phyloP scores from a whole-genome alignment of 208 protist genomes.

The Leishmania mexicana region DNA sequence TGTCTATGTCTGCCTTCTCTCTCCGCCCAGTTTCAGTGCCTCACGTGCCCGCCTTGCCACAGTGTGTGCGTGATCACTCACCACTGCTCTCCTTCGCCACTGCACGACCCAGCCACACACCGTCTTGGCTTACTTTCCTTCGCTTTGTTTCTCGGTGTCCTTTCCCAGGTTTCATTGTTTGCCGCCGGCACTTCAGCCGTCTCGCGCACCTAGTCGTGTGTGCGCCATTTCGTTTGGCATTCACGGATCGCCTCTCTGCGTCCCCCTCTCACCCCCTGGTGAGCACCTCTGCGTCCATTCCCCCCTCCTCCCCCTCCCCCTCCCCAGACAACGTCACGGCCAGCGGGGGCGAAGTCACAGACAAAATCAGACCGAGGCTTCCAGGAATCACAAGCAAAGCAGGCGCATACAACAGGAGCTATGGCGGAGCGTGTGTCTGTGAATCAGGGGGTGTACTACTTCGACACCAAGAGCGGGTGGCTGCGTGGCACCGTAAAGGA shows the following conservation, averaged over 20 bases:
- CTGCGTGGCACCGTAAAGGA: constrained; percentile 53
- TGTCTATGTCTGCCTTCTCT: neutral
- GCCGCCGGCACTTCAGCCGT: neutral
- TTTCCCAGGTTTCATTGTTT: neutral
- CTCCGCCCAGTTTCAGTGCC: neutral
- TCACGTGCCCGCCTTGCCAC: neutral
- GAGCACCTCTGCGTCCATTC: neutral
- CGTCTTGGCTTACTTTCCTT: neutral
- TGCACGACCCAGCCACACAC: neutral
- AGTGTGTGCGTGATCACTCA: neutral
- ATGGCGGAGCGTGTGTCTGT: constrained; percentile 74
- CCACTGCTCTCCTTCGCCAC: neutral
- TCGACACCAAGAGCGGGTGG: constrained; percentile 77
- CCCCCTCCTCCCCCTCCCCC: neutral
- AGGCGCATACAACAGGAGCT: neutral
- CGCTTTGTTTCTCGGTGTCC: neutral
- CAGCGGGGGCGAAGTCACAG: no score
- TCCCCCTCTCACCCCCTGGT: neutral
- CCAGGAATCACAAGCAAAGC: no score
- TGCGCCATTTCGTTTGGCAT: neutral
- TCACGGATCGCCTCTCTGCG: neutral
- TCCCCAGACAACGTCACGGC: neutral
- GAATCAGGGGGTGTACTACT: constrained; percentile 83
- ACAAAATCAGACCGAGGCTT: neutral
- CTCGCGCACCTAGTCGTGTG: neutral